Percentiles rank a stretch among this genome's conserved stretches.
phyloP scores from a whole-genome alignment of 805 yeast genomes.

The Starmerella lactis-condensi region DNA sequence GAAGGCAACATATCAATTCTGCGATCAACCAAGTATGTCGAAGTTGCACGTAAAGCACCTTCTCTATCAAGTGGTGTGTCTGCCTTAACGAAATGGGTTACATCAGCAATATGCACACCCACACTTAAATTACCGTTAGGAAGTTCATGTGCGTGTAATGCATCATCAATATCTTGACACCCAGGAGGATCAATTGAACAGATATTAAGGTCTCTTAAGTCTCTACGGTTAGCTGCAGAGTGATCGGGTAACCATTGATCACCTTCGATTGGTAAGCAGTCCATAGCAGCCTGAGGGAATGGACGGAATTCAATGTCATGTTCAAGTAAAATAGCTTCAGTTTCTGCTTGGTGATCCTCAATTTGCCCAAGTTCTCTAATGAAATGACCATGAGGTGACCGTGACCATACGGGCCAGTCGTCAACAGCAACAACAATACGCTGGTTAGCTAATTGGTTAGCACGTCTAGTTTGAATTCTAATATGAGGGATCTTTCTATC shows the following conservation, averaged over 20 bases:
- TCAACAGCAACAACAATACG: constrained; percentile 86
- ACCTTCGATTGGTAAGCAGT: constrained; percentile 85
- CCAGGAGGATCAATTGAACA: constrained; percentile 97
- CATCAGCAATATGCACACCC: constrained; percentile 98
- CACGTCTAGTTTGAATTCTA: constrained; percentile 72
- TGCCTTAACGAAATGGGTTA: constrained; percentile 88
- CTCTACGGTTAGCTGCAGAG: constrained; percentile 45
- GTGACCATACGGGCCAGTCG: constrained; percentile 71
- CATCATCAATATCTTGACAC: constrained; percentile 98
- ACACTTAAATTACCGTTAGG: constrained; percentile 93
- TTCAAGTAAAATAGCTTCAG: constrained; percentile 80
- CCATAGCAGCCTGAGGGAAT: constrained; percentile 76
- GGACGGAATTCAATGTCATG: constrained; percentile 96
- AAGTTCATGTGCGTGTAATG: constrained; percentile 65
- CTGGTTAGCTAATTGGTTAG: constrained; percentile 63
- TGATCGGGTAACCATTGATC: constrained; percentile 58
- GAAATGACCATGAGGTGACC: constrained; percentile 86
- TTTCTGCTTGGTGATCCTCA: constrained; percentile 86
- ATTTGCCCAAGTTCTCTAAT: constrained; percentile 76
- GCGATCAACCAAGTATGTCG: constrained; percentile 90
- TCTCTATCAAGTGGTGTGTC: constrained; percentile 82
- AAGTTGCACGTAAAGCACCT: constrained; percentile 94
- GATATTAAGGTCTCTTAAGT: constrained; percentile 70
- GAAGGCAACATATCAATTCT: constrained; percentile 97
- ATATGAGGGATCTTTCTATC: constrained; percentile 76